Conservation (phyloP, 2,329 filamentous ascomycete species). For the Talaromyces piceae region DNA sequence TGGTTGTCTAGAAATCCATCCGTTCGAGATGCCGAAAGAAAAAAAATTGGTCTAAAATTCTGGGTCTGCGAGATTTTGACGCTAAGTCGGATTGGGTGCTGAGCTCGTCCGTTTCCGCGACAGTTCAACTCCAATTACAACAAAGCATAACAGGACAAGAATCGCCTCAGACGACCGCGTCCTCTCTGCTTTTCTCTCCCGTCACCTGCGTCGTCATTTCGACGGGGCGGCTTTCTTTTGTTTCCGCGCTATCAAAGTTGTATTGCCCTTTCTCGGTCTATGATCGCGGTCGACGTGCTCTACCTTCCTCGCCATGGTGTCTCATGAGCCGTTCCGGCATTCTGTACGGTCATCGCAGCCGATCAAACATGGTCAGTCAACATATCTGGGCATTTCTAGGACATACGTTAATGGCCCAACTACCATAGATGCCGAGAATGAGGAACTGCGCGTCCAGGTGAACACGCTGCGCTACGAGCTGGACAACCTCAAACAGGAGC, state of each 20-base stretch:
- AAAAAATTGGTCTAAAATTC: slow-evolving; percentile 13
- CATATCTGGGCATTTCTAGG: neutral
- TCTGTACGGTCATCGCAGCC: slow-evolving; percentile 27
- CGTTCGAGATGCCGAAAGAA: slow-evolving; percentile 10
- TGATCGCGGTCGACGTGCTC: slow-evolving; percentile 48
- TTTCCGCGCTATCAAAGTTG: neutral
- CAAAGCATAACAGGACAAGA: neutral
- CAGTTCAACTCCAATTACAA: neutral
- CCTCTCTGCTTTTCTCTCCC: neutral
- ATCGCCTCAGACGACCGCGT: neutral
- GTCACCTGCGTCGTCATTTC: neutral
- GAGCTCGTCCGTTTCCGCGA: slow-evolving; percentile 14
- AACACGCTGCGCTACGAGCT: slow-evolving; percentile 83
- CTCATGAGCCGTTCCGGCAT: slow-evolving; percentile 30
- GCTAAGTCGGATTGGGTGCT: slow-evolving; percentile 22
- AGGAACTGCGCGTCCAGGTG: slow-evolving; percentile 82
- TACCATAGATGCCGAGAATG: slow-evolving; percentile 45
- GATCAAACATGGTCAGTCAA: slow-evolving; percentile 30
- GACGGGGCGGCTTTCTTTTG: neutral
- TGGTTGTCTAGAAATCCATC: too few relatives aligned
- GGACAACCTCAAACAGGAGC: slow-evolving; percentile 79
- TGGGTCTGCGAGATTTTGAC: slow-evolving; percentile 24
- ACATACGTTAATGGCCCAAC: neutral
- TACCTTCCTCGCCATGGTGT: slow-evolving; percentile 34
- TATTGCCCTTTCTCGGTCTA: neutral